Evolutionary conservation across 108 stramenopile genomes (phyloP), one percentile per base, ranked within the genome.

Genomic region (Asterionellopsis glacialis): DNA sequence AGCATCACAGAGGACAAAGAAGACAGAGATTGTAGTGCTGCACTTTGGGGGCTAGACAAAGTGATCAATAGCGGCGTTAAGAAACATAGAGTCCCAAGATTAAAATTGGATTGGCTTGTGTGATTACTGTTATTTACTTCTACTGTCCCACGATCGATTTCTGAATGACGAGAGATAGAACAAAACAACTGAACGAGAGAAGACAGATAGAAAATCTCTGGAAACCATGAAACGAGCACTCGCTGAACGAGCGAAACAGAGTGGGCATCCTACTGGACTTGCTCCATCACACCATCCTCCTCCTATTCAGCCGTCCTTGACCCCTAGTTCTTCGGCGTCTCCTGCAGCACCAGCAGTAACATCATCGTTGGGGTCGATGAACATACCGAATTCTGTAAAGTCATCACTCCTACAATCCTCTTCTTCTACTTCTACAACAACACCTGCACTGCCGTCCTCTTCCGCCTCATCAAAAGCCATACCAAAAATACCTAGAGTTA

Each of bases 241-340:
- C 51, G 91, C 91, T 51, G 85, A 88, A 72, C 83, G 91, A 52
- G 91, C 86, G 16, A 87, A 87, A 51, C 81, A 81, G 59, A 60
- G 71, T 51, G 70, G 74, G 43, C 52, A 65, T 18, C 61, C 69
- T 16, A 67, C 53, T 63, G 69, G 68, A 14, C 55, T 70, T 21
- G 64, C 66, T 25, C 27, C 53, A n/a, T 6, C 27, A 5, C 19
- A 26, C 24, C 23, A 26, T 5, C n/a, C 23, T 54, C 53, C 26
- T 28, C 53, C n/a, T 27, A 54, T 16, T 22, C 53, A 22, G 19
- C 27, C 53, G 21, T 28, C 21, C 4, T 6, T n/a, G n/a, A 16
- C 24, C 10, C 21, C n/a, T 22, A 54, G 53, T 28, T 54, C 53
- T 1, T 22, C 24, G 15, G 22, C 15, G 11, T 42, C 33, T 16